These are phyloP conservation scores for Penicillium mononematosum DNA, from an alignment of 495 filamentous ascomycete species.

Conservation along the genomic window DNA sequence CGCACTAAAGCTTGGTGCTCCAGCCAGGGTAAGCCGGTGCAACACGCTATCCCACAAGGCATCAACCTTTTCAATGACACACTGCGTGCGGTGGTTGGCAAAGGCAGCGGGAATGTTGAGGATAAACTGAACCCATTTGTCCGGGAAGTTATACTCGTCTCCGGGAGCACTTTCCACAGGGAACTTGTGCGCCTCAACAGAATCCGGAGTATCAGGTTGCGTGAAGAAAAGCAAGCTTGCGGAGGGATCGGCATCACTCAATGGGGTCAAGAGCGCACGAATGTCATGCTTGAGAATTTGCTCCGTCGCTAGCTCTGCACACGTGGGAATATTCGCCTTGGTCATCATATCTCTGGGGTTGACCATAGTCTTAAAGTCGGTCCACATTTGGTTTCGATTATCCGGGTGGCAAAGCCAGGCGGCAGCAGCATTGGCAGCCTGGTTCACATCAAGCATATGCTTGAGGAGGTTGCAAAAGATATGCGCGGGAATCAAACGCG, in stretches of 20 bases:
- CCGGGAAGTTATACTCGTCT: constrained; percentile 65
- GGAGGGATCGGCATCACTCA: constrained; percentile 34
- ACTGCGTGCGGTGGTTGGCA: constrained; percentile 63
- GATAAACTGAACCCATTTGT: constrained; percentile 83
- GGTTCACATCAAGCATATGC: constrained; percentile 84
- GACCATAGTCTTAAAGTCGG: constrained; percentile 81
- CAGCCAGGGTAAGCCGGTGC: constrained; percentile 63
- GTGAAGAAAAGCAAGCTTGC: constrained; percentile 38
- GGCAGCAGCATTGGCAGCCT: constrained; percentile 63
- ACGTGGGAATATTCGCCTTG: constrained; percentile 44
- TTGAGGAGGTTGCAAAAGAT: constrained; percentile 84
- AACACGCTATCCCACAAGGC: constrained; percentile 48
- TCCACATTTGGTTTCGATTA: constrained; percentile 75
- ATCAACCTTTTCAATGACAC: constrained; percentile 46
- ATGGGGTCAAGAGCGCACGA: constrained; percentile 60
- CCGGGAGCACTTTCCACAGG: constrained; percentile 39
- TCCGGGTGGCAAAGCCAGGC: constrained; percentile 51
- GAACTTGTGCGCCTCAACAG: constrained; percentile 33
- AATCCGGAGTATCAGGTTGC: constrained; percentile 44
- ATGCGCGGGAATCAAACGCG: constrained; percentile 82
- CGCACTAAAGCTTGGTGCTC: constrained; percentile 82
- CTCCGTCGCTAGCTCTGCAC: constrained; percentile 49
- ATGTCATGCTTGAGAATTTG: constrained; percentile 74
- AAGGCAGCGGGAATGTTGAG: constrained; percentile 71
- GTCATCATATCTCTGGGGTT: constrained; percentile 57